Percentiles rank a stretch among this genome's conserved stretches.
Conservation (phyloP, 2,329 filamentous ascomycete genomes). For the Emmonsiellopsis sp. region DNA sequence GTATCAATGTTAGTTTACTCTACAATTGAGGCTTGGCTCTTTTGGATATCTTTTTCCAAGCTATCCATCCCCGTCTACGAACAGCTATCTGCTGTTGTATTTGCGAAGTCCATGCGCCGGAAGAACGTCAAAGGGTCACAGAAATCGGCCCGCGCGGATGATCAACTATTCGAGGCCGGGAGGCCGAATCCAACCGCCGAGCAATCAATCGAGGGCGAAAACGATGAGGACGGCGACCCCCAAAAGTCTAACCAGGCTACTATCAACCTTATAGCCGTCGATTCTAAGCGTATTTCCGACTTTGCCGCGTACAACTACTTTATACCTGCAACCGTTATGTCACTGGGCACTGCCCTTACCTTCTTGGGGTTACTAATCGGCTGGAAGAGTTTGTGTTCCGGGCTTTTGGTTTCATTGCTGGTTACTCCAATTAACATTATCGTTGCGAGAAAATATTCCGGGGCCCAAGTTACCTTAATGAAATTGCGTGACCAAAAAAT, state of each 20-base stretch:
- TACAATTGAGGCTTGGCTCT: constrained; percentile 57
- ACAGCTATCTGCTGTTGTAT: constrained; percentile 63
- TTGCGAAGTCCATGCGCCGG: constrained; percentile 65
- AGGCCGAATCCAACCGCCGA: constrained; percentile 23
- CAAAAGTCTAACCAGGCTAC: constrained; percentile 60
- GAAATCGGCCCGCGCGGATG: constrained; percentile 27
- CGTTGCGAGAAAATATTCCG: constrained; percentile 56
- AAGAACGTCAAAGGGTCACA: constrained; percentile 62
- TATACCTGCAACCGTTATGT: constrained; percentile 54
- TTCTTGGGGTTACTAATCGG: constrained; percentile 64
- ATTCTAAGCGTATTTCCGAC: constrained; percentile 59
- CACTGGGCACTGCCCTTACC: constrained; percentile 55
- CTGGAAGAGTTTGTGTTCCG: constrained; percentile 59
- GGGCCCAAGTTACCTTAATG: constrained; percentile 62
- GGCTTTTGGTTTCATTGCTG: constrained; percentile 54
- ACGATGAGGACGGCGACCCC: constrained; percentile 33
- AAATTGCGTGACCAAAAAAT: constrained; percentile 67
- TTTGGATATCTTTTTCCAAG: constrained; percentile 57
- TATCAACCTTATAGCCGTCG: constrained; percentile 71
- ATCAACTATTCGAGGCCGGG: constrained; percentile 19
- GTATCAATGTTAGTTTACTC: constrained; percentile 46
- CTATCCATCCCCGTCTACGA: constrained; percentile 58
- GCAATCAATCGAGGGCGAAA: constrained; percentile 21
- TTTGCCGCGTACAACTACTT: constrained; percentile 60
- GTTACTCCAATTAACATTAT: constrained; percentile 61